Conservation (phyloP, 2,329 filamentous ascomycete genomes). For the Beauveria sp. region DNA sequence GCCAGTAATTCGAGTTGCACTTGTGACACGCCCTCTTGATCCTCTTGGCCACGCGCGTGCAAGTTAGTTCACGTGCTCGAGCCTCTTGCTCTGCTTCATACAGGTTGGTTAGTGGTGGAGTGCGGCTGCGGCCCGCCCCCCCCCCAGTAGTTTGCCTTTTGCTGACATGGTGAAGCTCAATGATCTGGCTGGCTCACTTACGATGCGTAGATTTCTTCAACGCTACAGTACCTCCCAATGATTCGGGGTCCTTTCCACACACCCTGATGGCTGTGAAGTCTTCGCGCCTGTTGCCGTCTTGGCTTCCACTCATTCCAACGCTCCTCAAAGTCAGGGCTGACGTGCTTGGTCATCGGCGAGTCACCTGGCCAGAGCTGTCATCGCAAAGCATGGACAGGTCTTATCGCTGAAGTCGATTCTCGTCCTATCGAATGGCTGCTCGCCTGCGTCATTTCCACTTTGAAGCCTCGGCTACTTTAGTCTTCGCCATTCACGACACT, state of each 20-base stretch:
- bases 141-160: not conserved
- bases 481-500: not conserved
- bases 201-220: not conserved
- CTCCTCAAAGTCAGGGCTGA: not conserved
- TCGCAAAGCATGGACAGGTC: not conserved
- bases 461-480: not conserved
- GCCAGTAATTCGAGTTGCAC: not conserved
- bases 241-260: not conserved
- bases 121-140: not conserved
- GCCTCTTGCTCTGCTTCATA: not conserved
- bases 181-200: not conserved
- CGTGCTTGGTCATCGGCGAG: not conserved
- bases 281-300: not conserved
- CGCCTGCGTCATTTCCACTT: not conserved
- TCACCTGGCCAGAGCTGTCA: not conserved
- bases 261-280: not conserved
- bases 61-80: slow-evolving; percentile 1
- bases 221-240: not conserved
- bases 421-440: not conserved
- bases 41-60: not conserved
- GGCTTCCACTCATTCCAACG: not conserved
- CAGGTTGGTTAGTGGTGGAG: not conserved
- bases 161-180: not conserved
- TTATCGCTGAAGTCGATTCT: not conserved
- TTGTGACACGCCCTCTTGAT: not conserved